Evolutionary conservation across 805 yeast genomes (phyloP), one percentile per base, ranked within the genome.

Genomic region (Henningerozyma blattae): DNA sequence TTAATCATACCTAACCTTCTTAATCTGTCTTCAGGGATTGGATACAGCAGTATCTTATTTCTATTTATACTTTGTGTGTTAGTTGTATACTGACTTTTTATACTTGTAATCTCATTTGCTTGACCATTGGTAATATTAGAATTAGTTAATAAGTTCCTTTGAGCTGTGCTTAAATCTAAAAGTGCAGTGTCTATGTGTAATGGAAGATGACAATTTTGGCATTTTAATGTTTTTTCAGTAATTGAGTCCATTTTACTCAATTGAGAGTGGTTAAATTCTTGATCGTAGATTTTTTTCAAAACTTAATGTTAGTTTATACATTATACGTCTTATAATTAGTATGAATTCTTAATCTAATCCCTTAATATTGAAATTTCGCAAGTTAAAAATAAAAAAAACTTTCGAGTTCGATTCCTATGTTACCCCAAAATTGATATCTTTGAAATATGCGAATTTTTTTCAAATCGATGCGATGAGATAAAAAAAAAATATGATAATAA

Each of bases 191-290:
- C 69, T 15, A 71, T 41, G 27, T 45, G 45, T 4, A 71, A 41
- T 1, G 70, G 67, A 4, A 59, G 40, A 29, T 61, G 60, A 47
- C 77, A 71, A 36, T 63, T 56, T 42, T 64, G 72, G 47, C 77
- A 71, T 27, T 34, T 35, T 12, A 44, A 29, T 9, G 29, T 13
- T 26, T 22, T 25, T 22, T 31, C 38, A 17, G 7, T 10, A 26
- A 13, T 14, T n/a, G 28, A 13, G 28, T 12, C 9, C 28, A n/a
- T n/a, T 20, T 8, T 20, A 20, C 2, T 20, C 24, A 20, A 20
- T 20, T 20, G n/a, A n/a, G n/a, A n/a, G n/a, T n/a, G n/a, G n/a
- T n/a, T n/a, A n/a, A n/a, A n/a, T n/a, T n/a, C n/a, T n/a, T n/a
- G n/a, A n/a, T n/a, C n/a, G n/a, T n/a, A n/a, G 9, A 18, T 7